A percentile compares a stretch with the other conserved stretches of the same genome.
phyloP scores from a whole-genome alignment of 2,329 filamentous ascomycete species.

The Calonectria ilicicola region DNA sequence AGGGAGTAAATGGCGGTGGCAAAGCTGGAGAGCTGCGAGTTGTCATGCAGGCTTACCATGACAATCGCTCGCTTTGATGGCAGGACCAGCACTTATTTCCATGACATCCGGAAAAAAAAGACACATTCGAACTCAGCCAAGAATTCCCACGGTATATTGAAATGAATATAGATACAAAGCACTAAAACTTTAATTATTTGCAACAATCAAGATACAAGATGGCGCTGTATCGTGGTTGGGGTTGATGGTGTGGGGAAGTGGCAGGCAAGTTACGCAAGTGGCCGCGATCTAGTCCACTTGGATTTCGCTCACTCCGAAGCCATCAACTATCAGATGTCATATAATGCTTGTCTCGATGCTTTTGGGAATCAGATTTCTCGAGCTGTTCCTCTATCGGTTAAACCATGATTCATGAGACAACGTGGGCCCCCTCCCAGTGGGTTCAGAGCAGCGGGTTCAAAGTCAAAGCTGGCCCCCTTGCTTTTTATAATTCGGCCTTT shows the following conservation, averaged over 20 bases:
- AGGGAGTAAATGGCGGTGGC: neutral
- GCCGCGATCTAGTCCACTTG: neutral
- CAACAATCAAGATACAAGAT: too few species aligned
- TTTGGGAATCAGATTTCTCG: constrained; percentile 26
- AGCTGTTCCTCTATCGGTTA: constrained; percentile 16
- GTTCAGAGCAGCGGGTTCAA: constrained; percentile 17
- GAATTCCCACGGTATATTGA: neutral
- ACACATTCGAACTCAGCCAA: neutral
- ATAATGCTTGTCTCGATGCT: constrained; percentile 22
- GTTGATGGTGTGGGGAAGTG: neutral
- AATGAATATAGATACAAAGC: neutral
- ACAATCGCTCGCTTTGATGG: neutral
- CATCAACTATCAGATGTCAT: constrained; percentile 37
- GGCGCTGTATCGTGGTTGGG: neutral
- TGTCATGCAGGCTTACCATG: neutral
- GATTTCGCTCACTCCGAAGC: neutral
- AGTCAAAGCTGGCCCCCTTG: constrained; percentile 33
- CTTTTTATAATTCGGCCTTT: constrained; percentile 36
- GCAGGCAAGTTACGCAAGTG: neutral
- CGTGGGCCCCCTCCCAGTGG: constrained; percentile 31
- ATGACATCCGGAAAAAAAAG: neutral
- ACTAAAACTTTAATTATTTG: neutral
- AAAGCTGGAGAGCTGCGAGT: neutral
- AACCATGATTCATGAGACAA: constrained; percentile 20
- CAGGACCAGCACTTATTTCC: too few species aligned